Evolutionary conservation across 2,329 filamentous ascomycete genomes (phyloP), one percentile per base, ranked within the genome.

Genomic region (Hypomyces rosellus): DNA sequence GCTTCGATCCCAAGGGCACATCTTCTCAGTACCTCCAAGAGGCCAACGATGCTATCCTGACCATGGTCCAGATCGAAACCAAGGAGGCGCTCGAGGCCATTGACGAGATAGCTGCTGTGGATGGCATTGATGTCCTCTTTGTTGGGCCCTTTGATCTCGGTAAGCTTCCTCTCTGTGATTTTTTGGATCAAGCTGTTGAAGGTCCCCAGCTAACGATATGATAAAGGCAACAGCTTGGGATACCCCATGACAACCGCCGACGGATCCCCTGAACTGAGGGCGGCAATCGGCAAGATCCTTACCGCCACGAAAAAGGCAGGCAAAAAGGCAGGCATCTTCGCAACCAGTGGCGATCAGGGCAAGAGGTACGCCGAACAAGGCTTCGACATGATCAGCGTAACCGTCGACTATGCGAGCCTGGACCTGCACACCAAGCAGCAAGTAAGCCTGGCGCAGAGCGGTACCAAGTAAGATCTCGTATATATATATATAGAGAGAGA

Each of bases 51-150:
- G 57, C 65, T 30, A 70, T 86, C 18, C 62, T 86, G 51, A 84
- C 79, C 14, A 82, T 85, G 68, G 80, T 85, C 11, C 83, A 86
- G 63, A 85, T 86, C 47, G 83, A 86, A 67, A 85, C 83, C 0
- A 69, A 71, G 53, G 81, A 84, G 61, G 82, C 82, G 1, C 68
- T 86, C 13, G 75, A 80, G 1, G 66, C 68, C 12, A 75, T 85
- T 1, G 81, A 85, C 34, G 78, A 77, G 44, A 86, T 86, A 62
- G 81, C 80, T 39, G 71, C 75, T 16, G 70, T 83, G 18, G 67
- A 79, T 3, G 80, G 80, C 3, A 70, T 86, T 18, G 83, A 86
- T 54, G 75, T 82, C 4, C 66, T 86, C 20, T 85, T 85, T 61
- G 74, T 86, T 43, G 83, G 83, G 0, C 82, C 83, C 2, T 85